phyloP scores from a whole-genome alignment of 345 rosid species.

The Eucalyptus microcorys region DNA sequence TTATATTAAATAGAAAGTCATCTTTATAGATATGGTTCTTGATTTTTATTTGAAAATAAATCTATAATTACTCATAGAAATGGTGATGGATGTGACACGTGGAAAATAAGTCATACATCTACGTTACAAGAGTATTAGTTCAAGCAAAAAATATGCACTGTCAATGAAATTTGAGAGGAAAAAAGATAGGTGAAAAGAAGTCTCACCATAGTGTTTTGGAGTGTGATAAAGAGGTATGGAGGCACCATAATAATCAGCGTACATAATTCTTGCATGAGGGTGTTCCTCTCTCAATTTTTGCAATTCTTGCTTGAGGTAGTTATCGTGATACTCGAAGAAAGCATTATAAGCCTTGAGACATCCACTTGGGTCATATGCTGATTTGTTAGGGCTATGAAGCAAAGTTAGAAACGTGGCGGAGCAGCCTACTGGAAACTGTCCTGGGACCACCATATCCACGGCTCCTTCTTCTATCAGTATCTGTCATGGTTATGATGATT shows the following conservation, averaged over 20 bases:
- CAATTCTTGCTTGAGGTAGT: conserved; percentile 23
- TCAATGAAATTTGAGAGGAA: background rate
- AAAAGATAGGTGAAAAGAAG: background rate
- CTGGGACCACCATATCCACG: conserved; percentile 46
- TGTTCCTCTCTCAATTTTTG: conserved; percentile 17
- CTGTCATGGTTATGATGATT: conserved; percentile 1
- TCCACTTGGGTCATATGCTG: conserved; percentile 35
- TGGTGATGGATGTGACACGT: background rate
- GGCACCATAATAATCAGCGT: conserved; percentile 44
- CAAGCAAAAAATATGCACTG: background rate
- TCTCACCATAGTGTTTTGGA: conserved; percentile 32
- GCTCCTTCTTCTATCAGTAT: conserved; percentile 61
- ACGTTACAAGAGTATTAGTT: background rate
- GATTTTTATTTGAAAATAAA: background rate
- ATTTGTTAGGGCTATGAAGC: conserved; percentile 9
- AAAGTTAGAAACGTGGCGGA: conserved; percentile 32
- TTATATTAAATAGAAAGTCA: background rate
- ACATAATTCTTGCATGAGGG: conserved; percentile 35
- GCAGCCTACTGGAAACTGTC: conserved; percentile 57
- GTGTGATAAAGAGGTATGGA: conserved; percentile 21
- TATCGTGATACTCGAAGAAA: conserved; percentile 32
- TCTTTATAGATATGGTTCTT: background rate
- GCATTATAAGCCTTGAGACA: conserved; percentile 34
- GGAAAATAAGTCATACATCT: background rate
- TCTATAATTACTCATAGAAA: background rate